phyloP scores from a whole-genome alignment of 2,329 filamentous ascomycete species.

The Pseudopithomyces maydicus region DNA sequence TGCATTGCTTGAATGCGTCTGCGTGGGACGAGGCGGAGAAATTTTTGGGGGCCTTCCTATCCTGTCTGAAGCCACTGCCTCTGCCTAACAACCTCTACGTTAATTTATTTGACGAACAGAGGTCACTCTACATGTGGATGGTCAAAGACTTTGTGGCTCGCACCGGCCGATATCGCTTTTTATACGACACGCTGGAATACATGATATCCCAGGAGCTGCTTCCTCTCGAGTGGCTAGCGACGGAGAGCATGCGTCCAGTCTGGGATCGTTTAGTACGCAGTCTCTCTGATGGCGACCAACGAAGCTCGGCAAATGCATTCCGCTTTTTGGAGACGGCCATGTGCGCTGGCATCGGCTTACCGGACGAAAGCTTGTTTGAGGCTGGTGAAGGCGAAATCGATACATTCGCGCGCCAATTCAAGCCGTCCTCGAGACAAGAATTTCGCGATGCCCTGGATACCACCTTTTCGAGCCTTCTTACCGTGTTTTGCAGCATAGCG shows the following conservation, averaged over 20 bases:
- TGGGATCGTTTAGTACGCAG: conserved; percentile 42
- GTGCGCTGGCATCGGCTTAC: conserved; percentile 33
- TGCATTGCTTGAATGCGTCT: conserved; percentile 33
- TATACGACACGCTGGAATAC: conserved; percentile 41
- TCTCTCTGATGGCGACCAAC: conserved; percentile 34
- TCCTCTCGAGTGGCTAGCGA: conserved; percentile 47
- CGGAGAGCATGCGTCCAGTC: conserved; percentile 38
- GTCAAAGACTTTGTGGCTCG: conserved; percentile 33
- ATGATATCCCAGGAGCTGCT: conserved; percentile 41
- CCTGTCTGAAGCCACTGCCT: conserved; percentile 26
- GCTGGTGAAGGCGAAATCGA: conserved; percentile 23
- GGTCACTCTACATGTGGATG: conserved; percentile 31
- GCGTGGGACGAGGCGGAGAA: conserved; percentile 44
- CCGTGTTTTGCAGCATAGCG: conserved; percentile 39
- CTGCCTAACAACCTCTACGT: conserved; percentile 31
- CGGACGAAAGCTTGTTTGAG: conserved; percentile 28
- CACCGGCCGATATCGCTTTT: conserved; percentile 36
- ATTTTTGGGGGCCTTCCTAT: conserved; percentile 34
- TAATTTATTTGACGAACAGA: conserved; percentile 33
- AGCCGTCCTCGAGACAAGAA: conserved; percentile 30
- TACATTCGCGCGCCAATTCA: conserved; percentile 22
- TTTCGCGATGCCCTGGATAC: conserved; percentile 41
- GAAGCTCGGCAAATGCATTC: conserved; percentile 29
- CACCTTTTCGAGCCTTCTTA: conserved; percentile 42
- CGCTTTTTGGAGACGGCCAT: conserved; percentile 38